Base-by-base conservation (phyloP, 345 rosid species). In the Eutrema yunnanense region DNA sequence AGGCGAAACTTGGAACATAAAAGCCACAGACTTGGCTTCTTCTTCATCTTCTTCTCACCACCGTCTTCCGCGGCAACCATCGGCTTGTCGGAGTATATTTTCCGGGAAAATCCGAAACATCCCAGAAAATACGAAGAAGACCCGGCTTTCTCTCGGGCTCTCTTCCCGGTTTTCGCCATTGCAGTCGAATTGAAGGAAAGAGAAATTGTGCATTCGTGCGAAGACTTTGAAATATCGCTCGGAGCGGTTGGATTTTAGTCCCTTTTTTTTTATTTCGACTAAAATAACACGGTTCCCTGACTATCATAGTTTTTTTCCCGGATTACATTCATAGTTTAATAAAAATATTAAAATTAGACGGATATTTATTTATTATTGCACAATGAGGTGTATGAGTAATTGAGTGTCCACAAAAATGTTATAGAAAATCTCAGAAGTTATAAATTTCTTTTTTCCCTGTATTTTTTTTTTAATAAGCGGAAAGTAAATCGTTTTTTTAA, bases 21-120 rank as follows among this genome's bases (percentile, higher is more conserved):
- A 62, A 74, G 55, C 80, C 72, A 59, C 26, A 65, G 44, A 36
- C 16, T 52, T 46, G 16, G 71, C 32, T 52, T 55, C 51, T 16
- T 53, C 48, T 30, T 70, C 73, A 3, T 52, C 47, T 46, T 53
- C 33, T 46, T 49, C n/a, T 64, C 71, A 19, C 13, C 55, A 50
- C 37, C 68, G 19, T 57, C 62, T 33, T 71, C 62, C 12, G 27
- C 43, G 33, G 46, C 6, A 46, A 69, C 37, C 48, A 50, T 33
- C 43, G 50, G 37, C 22, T 73, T 53, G 13, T 27, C 62, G 6
- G 78, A 50, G 19, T 76, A 75, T 30, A 29, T 53, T 51, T 78
- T 69, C 50, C 71, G 16, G 67, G 81, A 68, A 32, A 78, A 61
- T 26, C 93, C 87, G 48, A 88, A 84, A 73, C 90, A 86, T 19